Percentiles rank a stretch among this genome's conserved stretches.
Conservation (phyloP, 208 protist species). For the Trypanosoma rangeli region DNA sequence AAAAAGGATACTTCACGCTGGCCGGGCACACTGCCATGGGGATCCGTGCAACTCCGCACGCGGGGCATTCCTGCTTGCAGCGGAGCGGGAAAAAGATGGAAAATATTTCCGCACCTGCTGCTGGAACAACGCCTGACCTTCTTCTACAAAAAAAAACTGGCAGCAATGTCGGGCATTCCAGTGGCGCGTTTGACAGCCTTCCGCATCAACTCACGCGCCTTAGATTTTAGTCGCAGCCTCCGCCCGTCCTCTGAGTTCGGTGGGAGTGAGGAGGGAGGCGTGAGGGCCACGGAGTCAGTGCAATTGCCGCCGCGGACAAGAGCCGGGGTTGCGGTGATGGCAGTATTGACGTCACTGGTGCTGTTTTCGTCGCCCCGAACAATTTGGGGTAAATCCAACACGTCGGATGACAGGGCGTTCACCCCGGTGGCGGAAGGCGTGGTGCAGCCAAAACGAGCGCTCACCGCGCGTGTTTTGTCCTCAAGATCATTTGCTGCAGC, state of each 20-base stretch:
- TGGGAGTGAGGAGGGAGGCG: not conserved
- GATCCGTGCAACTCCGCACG: not conserved
- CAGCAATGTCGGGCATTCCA: not conserved
- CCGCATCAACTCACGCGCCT: slow-evolving; percentile 18
- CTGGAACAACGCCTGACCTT: not conserved
- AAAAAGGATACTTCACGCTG: not conserved
- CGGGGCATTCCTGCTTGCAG: not conserved
- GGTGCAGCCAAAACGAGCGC: no score
- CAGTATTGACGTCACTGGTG: not conserved
- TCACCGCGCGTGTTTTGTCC: no score
- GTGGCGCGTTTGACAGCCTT: not conserved
- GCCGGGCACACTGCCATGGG: not conserved
- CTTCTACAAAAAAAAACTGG: not conserved
- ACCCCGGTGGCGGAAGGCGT: no score
- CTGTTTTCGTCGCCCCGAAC: no score
- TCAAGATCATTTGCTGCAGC: no score
- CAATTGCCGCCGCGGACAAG: not conserved
- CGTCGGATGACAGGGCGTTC: no score
- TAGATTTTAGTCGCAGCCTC: slow-evolving; percentile 8
- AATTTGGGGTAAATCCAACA: no score
- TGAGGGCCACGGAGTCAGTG: not conserved
- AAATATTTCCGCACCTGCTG: no score
- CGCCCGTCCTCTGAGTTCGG: slow-evolving; percentile 12
- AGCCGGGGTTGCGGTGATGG: not conserved
- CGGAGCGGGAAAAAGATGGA: not conserved